These are phyloP conservation scores for Lactifluus echinatus DNA, from an alignment of 768 basidiomycete genomes.

Conservation along the genomic window DNA sequence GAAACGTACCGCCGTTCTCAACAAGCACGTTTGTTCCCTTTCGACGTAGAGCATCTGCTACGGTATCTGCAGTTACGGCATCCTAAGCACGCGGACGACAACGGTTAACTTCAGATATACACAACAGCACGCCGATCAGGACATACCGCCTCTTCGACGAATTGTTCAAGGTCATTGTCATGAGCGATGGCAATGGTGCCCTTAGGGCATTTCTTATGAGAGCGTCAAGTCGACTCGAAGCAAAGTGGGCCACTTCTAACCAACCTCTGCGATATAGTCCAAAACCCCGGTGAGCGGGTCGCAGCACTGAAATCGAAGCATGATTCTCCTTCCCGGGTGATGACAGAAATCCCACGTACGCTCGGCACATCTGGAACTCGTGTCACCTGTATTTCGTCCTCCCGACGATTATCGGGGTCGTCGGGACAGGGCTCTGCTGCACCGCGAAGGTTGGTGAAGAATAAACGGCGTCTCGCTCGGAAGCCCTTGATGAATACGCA, in stretches of 20 bases:
- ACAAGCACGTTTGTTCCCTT: background rate
- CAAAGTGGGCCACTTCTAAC: too few species aligned
- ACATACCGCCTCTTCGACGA: background rate
- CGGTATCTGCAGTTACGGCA: background rate
- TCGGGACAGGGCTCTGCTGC: slow-evolving; percentile 3
- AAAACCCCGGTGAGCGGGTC: slow-evolving; percentile 8
- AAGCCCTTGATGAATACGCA: slow-evolving; percentile 10
- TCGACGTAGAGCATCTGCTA: background rate
- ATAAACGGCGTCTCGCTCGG: slow-evolving; percentile 1
- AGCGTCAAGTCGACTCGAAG: too few species aligned
- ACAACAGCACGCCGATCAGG: too few species aligned
- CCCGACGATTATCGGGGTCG: too few species aligned
- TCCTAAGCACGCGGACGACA: background rate
- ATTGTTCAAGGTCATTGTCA: background rate
- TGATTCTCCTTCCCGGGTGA: background rate
- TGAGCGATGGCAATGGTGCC: background rate
- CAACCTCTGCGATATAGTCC: too few species aligned
- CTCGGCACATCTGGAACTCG: background rate
- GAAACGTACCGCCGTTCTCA: background rate
- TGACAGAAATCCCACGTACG: too few species aligned
- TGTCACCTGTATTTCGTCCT: background rate
- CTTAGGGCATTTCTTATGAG: background rate
- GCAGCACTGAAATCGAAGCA: background rate
- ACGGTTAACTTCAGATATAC: background rate
- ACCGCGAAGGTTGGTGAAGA: background rate